Conservation (phyloP, 768 basidiomycete genomes). For the Mrakia hoshinonis region DNA sequence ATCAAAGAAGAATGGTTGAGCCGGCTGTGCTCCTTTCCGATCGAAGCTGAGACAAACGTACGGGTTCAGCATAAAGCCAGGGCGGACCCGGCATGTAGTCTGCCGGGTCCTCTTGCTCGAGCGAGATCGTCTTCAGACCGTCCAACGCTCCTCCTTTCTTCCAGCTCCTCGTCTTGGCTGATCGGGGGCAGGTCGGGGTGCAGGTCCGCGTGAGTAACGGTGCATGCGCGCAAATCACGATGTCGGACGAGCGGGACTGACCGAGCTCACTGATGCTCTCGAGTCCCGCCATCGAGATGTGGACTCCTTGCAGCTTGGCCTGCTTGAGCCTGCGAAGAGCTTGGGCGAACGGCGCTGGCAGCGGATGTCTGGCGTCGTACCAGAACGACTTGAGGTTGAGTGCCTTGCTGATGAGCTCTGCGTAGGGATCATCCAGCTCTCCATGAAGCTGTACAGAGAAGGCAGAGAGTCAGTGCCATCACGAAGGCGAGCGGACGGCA, state of each 20-base stretch:
- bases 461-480: neutral
- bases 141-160: neutral
- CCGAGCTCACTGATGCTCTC: neutral
- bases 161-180: constrained; percentile 9
- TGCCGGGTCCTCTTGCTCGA: neutral
- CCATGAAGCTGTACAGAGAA: neutral
- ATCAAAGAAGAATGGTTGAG: neutral
- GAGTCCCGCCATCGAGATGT: neutral
- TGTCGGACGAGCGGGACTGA: neutral
- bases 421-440: neutral
- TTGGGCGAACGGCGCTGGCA: neutral
- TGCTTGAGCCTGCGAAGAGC: neutral
- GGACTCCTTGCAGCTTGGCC: neutral
- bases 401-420: neutral
- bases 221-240: no score
- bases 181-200: no score
- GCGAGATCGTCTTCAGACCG: constrained; percentile 2
- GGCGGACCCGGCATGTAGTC: neutral
- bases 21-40: neutral
- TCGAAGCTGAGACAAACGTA: neutral
- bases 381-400: neutral
- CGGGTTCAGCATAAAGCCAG: neutral
- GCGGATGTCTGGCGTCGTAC: neutral
- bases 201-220: no score
- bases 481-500: neutral